A percentile compares a stretch with the other conserved stretches of the same genome.
These are phyloP conservation scores for Ogataea pilisensis DNA, from an alignment of 805 yeast species.

Conservation along the genomic window DNA sequence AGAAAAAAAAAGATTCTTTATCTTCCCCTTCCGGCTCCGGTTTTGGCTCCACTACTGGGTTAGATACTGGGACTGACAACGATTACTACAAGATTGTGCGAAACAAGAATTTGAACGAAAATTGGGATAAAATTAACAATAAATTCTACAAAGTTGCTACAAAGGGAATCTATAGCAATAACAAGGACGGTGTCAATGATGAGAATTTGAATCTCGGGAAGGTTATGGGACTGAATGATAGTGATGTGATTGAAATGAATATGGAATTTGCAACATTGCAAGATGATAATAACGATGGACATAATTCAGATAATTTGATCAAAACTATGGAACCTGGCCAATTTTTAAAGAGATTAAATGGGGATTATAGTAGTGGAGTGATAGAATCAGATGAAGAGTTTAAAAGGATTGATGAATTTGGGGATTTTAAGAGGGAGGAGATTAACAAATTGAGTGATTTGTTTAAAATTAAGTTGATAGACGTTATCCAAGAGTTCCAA, in stretches of 20 bases:
- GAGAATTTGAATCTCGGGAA: conserved; percentile 4
- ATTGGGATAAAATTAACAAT: conserved; percentile 44
- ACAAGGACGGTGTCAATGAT: conserved; percentile 16
- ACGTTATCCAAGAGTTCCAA: conserved; percentile 7
- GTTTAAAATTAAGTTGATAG: conserved; percentile 12
- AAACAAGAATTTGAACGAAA: conserved; percentile 25
- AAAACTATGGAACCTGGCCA: conserved; percentile 5
- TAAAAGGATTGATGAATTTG: conserved; percentile 21
- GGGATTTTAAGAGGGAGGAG: conserved; percentile 14
- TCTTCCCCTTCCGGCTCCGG: too few species aligned
- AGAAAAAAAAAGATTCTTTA: too few species aligned
- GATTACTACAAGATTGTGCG: conserved; percentile 22
- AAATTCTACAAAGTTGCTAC: conserved; percentile 20
- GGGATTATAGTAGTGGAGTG: conserved; percentile 5
- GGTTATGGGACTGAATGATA: conserved; percentile 35
- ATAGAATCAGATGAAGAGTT: conserved; percentile 16
- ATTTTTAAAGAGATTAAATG: conserved; percentile 15
- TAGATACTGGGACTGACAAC: conserved; percentile 10
- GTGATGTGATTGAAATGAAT: conserved; percentile 44
- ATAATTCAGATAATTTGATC: not conserved
- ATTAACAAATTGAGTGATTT: conserved; percentile 16
- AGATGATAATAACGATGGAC: conserved; percentile 9
- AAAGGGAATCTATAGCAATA: conserved; percentile 3
- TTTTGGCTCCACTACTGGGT: not conserved
- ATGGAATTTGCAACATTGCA: conserved; percentile 22